Evolutionary conservation across 441 rosid species (phyloP).

Genomic region (Euphorbia schlechtendalii): DNA sequence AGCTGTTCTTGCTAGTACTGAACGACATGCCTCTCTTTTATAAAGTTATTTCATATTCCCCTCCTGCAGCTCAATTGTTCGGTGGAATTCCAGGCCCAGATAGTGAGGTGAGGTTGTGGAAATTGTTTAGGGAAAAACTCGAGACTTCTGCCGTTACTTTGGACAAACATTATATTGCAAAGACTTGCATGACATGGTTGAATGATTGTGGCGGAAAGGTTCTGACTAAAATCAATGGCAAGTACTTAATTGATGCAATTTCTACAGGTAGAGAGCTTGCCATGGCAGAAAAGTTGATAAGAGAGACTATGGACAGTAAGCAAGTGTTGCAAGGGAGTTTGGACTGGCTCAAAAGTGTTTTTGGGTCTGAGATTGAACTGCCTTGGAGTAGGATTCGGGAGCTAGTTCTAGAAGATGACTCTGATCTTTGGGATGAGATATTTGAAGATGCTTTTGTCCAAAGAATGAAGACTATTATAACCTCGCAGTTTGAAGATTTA

Average conservation of each 20-base stretch:
- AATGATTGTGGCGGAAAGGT: constrained; percentile 61
- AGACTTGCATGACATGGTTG: constrained; percentile 72
- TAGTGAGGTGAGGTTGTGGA: constrained; percentile 89
- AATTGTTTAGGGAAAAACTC: constrained; percentile 67
- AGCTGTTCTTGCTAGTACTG: constrained; percentile 79
- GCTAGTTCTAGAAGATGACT: constrained; percentile 80
- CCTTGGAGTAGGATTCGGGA: constrained; percentile 95
- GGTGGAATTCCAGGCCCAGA: constrained; percentile 96
- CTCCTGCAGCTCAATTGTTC: constrained; percentile 88
- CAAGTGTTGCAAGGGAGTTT: constrained; percentile 79
- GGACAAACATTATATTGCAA: constrained; percentile 52
- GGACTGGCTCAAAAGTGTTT: constrained; percentile 90
- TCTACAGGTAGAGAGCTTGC: constrained; percentile 70
- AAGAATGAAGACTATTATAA: constrained; percentile 75
- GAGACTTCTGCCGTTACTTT: constrained; percentile 53
- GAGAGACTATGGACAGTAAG: constrained; percentile 83
- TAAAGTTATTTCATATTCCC: constrained; percentile 69
- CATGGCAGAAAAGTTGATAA: constrained; percentile 64
- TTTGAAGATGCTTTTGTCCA: constrained; percentile 88
- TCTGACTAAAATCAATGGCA: constrained; percentile 57
- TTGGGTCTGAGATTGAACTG: constrained; percentile 90
- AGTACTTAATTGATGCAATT: constrained; percentile 58
- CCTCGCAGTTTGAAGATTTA: constrained; percentile 62
- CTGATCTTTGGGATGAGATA: constrained; percentile 95
- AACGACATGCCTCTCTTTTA: constrained; percentile 89